Base-by-base conservation (phyloP, 2,329 filamentous ascomycete genomes). In the Pestalotiopsis sp. region DNA sequence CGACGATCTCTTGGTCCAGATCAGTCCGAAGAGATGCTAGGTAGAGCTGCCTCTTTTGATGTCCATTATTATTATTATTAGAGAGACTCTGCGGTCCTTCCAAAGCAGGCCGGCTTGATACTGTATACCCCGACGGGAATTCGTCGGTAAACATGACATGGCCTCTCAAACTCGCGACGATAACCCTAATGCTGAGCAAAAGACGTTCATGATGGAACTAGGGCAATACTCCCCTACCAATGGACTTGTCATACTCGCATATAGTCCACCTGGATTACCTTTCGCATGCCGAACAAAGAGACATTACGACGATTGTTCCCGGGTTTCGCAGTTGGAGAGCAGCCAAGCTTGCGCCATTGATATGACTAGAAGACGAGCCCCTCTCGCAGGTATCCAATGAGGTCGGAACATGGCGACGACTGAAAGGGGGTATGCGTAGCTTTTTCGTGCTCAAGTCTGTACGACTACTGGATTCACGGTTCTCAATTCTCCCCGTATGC, bases 1-100 rank as follows among this genome's bases (percentile, higher is more conserved):
- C 36, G 45, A 36, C 41, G 63, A 58, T 65, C 49, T 31, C 25
- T 38, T 41, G 49, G 63, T 65, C 63, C 63, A 65, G 63, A 65
- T 57, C 63, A 65, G 36, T 65, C 63, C 23, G 20, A 55, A n/a
- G 12, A 31, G n/a, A 55, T 31, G 9, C n/a, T 65, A 36, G 31
- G 31, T 6, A n/a, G 62, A 23, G 23, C 20, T 65, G 41, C 25
- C 27, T 63, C 14, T 52, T 52, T 3, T 20, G 45, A 52, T 23
- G 7, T 36, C 6, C 31, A 36, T 36, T 31, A 25, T 25, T 25
- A 36, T 36, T 31, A 25, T 25, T 25, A 27, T 27, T 36, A 36
- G 31, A 36, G 31, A 36, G 31, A 36, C 31, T 36, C 31, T 36
- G 7, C 31, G 31, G 31, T 36, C 31, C 31, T 36, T 36, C 31